Conservation (phyloP, 2,329 filamentous ascomycete species). For the Claviceps digitariae region DNA sequence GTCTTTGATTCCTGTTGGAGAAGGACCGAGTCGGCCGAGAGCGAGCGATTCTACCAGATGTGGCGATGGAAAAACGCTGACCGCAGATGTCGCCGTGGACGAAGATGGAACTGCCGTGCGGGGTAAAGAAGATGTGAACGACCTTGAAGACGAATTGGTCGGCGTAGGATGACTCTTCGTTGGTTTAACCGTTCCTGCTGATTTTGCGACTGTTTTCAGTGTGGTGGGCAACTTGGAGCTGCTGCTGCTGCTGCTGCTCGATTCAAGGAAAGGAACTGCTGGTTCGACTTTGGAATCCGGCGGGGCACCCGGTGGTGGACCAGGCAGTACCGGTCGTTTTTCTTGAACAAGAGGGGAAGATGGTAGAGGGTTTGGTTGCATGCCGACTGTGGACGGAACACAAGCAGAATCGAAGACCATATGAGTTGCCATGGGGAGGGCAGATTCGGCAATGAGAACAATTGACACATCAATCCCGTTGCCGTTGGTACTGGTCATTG, state of each 20-base stretch:
- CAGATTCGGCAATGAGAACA: too few relatives aligned
- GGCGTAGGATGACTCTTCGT: background rate
- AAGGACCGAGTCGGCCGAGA: conserved; percentile 1
- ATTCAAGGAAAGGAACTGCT: background rate
- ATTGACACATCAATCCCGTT: conserved; percentile 9
- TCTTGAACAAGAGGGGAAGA: background rate
- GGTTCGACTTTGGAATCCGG: background rate
- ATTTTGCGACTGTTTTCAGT: background rate
- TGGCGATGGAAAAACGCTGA: background rate
- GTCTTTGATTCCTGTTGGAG: background rate
- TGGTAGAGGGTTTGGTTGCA: background rate
- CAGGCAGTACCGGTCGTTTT: background rate
- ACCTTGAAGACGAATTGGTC: background rate
- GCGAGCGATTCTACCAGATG: background rate
- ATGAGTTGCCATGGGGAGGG: too few relatives aligned
- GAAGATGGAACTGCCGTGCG: conserved; percentile 6
- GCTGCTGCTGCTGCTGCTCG: background rate
- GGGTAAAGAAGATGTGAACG: background rate
- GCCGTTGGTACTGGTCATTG: conserved; percentile 9
- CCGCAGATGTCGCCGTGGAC: background rate
- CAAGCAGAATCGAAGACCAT: too few relatives aligned
- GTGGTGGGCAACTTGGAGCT: background rate
- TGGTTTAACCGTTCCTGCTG: background rate
- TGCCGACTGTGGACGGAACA: background rate
- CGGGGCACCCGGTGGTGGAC: background rate